Evolutionary conservation across 139 green algal genomes (phyloP).

Genomic region (Nannochloris sp.): DNA sequence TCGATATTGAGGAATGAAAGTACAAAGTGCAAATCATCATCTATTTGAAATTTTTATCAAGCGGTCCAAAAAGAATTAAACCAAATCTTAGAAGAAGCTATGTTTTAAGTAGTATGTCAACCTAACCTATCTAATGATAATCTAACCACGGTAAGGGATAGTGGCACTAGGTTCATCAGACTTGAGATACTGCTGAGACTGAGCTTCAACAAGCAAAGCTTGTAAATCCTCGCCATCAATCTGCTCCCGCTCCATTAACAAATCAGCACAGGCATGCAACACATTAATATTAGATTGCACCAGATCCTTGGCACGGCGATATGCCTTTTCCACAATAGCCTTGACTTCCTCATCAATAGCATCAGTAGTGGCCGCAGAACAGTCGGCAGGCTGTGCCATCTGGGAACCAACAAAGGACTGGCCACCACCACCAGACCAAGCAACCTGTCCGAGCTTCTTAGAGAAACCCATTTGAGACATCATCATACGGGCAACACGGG

Average conservation of each 20-base stretch:
- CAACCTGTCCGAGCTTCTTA: conserved; percentile 90
- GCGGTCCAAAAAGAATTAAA: too few relatives aligned
- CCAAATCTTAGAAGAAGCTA: too few relatives aligned
- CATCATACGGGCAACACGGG: conserved; percentile 76
- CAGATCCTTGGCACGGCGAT: conserved; percentile 94
- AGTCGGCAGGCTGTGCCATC: conserved; percentile 76
- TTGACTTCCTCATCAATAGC: conserved; percentile 87
- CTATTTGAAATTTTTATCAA: too few relatives aligned
- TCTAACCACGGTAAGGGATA: conserved; percentile 70
- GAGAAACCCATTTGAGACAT: conserved; percentile 89
- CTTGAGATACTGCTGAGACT: conserved; percentile 89
- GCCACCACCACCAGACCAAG: conserved; percentile 57
- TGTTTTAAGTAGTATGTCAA: too few relatives aligned
- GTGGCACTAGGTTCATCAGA: conserved; percentile 58
- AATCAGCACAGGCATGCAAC: conserved; percentile 80
- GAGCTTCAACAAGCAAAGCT: conserved; percentile 73
- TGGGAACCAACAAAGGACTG: conserved; percentile 80
- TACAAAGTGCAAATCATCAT: too few relatives aligned
- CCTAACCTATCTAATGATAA: too few relatives aligned
- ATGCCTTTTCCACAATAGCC: conserved; percentile 86
- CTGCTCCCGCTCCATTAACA: conserved; percentile 97
- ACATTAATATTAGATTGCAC: conserved; percentile 85
- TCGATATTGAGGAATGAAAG: not conserved
- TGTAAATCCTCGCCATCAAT: conserved; percentile 96
- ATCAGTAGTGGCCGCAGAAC: conserved; percentile 68